Evolutionary conservation across 176 grass and related monocot genomes (phyloP), one percentile per base, ranked within the genome.

Genomic region (Neostapfia colusana): DNA sequence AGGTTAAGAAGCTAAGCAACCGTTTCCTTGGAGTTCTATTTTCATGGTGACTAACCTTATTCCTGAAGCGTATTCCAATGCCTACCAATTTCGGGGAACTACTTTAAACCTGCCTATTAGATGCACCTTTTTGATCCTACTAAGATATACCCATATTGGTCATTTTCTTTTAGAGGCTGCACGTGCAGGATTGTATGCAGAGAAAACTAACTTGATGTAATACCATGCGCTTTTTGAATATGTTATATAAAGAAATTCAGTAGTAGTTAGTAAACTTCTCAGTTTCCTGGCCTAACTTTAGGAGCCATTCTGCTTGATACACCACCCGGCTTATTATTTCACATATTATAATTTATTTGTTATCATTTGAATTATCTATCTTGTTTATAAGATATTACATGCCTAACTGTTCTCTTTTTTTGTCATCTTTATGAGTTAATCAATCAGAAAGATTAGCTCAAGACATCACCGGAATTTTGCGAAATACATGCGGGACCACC

Each of bases 401-500:
- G 62, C 17, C 42, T 77, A 64, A 85, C 8, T 39, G 31, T 34
- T 63, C 16, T 35, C 40, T 78, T 56, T 65, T 31, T 85, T 43
- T 34, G 41, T 12, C 41, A 77, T 17, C 42, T 86, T 79, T 42
- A 6, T 75, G 69, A 79, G 28, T 76, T 64, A 46, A 79, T 89
- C 44, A 50, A 71, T 37, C 75, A 98, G 95, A 98, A 86, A 88
- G 91, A 75, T 87, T 98, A 79, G 95, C 94, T 73, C 89, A 94
- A 84, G 95, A 98, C 63, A 98, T 94, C 27, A 98, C 89, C 55
- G 95, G 95, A 56, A 98, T 98, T 86, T 62, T 84, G 63, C 87
- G 87, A 73, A 94, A 91, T 46, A 94, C 89, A 20, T 98, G 95
- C 76, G n/a, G n/a, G 95, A 98, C 38, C 95, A 98, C 69, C 94